Conservation (phyloP, 2,329 filamentous ascomycete genomes). For the Stagonosporopsis tanaceti region DNA sequence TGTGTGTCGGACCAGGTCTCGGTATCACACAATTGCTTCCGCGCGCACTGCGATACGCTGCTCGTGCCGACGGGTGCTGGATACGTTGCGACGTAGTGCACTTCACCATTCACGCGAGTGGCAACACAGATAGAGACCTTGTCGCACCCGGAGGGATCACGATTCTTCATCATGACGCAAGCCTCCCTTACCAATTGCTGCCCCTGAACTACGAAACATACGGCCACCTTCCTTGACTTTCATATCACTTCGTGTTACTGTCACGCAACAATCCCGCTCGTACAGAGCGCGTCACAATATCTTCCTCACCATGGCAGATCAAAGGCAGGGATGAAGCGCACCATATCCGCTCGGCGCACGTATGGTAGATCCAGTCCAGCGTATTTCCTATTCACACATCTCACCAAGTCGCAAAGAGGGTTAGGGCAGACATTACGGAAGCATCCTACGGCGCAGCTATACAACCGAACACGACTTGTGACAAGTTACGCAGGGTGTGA, state of each 20-base stretch:
- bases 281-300: neutral
- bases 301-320: neutral
- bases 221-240: neutral
- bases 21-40: neutral
- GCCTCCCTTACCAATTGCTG: neutral
- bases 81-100: conserved; percentile 2
- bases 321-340: neutral
- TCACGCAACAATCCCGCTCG: neutral
- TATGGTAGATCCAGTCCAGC: neutral
- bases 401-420: neutral
- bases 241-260: neutral
- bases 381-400: neutral
- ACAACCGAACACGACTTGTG: neutral
- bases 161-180: neutral
- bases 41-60: neutral
- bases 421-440: neutral
- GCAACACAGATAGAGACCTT: neutral
- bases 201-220: neutral
- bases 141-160: no score
- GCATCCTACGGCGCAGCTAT: neutral
- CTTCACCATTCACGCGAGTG: neutral
- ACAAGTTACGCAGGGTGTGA: neutral
- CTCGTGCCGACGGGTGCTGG: neutral
- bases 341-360: neutral
- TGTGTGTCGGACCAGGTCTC: neutral